These are phyloP conservation scores for Suillus bovinus DNA, from an alignment of 768 basidiomycete genomes.

Conservation along the genomic window DNA sequence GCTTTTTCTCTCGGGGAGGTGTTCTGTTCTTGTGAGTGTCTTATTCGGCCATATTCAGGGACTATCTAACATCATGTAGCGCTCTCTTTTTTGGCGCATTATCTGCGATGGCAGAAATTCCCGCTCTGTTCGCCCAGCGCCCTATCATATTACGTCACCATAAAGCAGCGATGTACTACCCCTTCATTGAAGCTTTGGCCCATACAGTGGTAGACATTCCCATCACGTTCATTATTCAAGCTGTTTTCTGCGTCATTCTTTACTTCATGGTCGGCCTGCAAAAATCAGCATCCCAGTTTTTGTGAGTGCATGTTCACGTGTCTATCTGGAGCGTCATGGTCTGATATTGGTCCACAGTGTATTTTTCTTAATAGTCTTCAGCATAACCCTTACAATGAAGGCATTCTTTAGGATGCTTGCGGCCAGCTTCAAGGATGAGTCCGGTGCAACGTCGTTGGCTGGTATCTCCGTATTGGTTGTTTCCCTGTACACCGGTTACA, in stretches of 20 bases:
- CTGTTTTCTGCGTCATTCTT: constrained; percentile 13
- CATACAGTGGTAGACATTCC: constrained; percentile 48
- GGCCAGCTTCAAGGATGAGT: constrained; percentile 51
- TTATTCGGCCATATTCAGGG: constrained; percentile 16
- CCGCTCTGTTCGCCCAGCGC: constrained; percentile 44
- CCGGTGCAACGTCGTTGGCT: constrained; percentile 44
- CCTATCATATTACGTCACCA: constrained; percentile 43
- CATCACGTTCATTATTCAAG: constrained; percentile 29
- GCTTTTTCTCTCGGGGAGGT: constrained; percentile 63
- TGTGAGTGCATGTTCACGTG: constrained; percentile 17
- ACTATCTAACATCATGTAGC: constrained; percentile 46
- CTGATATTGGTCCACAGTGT: constrained; percentile 49
- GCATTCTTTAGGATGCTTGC: constrained; percentile 71
- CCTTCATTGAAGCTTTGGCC: constrained; percentile 46
- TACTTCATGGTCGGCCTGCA: constrained; percentile 26
- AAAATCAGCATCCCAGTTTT: constrained; percentile 18
- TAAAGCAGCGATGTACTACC: constrained; percentile 48
- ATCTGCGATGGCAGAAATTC: constrained; percentile 54
- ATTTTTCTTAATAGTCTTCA: constrained; percentile 53
- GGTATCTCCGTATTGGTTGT: constrained; percentile 37
- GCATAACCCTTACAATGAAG: constrained; percentile 64
- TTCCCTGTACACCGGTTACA: constrained; percentile 45
- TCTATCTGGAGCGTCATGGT: constrained; percentile 40
- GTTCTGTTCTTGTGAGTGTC: constrained; percentile 68
- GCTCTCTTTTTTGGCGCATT: constrained; percentile 51